Evolutionary conservation across 208 protist genomes (phyloP).

Genomic region (Trypanosoma theileri): DNA sequence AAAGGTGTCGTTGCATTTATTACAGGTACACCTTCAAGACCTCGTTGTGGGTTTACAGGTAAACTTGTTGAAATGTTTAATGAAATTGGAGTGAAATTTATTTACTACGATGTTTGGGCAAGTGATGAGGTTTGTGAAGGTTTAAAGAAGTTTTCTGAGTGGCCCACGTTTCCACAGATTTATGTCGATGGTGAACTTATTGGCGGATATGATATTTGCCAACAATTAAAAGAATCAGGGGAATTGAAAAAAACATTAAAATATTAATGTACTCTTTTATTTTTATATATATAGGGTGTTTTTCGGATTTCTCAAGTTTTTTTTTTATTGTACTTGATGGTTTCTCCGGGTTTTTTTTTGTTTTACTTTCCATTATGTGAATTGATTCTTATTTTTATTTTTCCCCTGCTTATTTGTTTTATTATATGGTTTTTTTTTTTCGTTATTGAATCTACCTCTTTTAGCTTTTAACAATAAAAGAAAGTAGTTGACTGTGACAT

Average conservation of each 20-base stretch:
- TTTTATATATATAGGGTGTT: not conserved
- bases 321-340: no score
- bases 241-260: slow-evolving; percentile 56
- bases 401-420: no score
- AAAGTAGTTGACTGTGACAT: no score
- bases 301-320: no score
- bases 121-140: slow-evolving; percentile 88
- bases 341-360: no score
- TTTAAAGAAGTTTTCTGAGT: slow-evolving; percentile 90
- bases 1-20: slow-evolving; percentile 89
- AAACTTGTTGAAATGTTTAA: slow-evolving; percentile 80
- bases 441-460: no score
- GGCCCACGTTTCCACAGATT: slow-evolving; percentile 94
- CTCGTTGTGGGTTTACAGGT: slow-evolving; percentile 90
- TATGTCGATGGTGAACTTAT: slow-evolving; percentile 94
- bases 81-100: slow-evolving; percentile 58
- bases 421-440: no score
- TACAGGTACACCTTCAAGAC: slow-evolving; percentile 86
- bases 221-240: slow-evolving; percentile 75
- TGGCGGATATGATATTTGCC: slow-evolving; percentile 91
- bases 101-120: slow-evolving; percentile 91
- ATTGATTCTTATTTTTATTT: no score
- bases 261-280: not conserved
- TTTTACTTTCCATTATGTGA: no score
- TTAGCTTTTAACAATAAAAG: no score